Percentiles rank a stretch among this genome's conserved stretches.
phyloP scores from a whole-genome alignment of 108 stramenopile species.

The Discostella stelligeroides region DNA sequence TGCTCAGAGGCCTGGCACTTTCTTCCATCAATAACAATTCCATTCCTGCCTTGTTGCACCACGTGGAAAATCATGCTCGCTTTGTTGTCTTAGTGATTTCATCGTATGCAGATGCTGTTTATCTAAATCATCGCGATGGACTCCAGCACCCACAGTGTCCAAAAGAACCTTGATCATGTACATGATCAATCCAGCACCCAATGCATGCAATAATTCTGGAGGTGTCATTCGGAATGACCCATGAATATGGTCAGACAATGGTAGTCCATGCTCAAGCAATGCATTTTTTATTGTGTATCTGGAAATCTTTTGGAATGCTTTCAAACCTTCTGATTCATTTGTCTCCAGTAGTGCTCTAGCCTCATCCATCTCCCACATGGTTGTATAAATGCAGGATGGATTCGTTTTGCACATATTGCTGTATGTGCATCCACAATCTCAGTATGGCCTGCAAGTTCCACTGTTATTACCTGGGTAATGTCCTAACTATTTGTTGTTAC shows the following conservation, averaged over 20 bases:
- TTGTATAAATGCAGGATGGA: neutral
- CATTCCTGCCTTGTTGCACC: neutral
- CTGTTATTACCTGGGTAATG: neutral
- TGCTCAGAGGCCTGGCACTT: neutral
- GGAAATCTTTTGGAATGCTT: neutral
- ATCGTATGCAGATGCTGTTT: conserved; percentile 1
- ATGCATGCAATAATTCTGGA: too few relatives aligned
- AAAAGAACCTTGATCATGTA: neutral
- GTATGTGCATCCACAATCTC: neutral
- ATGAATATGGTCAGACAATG: neutral
- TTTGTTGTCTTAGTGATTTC: neutral
- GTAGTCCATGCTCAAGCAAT: neutral
- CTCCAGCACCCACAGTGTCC: neutral
- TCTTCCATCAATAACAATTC: neutral
- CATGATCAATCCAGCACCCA: too few relatives aligned
- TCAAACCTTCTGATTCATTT: neutral
- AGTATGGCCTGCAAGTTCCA: neutral
- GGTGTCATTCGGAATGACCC: neutral
- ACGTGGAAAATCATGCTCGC: neutral
- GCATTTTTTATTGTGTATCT: neutral
- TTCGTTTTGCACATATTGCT: neutral
- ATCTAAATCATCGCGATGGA: too few relatives aligned
- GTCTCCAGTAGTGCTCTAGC: neutral
- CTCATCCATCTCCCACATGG: neutral
- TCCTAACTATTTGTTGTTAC: neutral